These are phyloP conservation scores for Cytospora mali DNA, from an alignment of 2,329 filamentous ascomycete genomes.

Conservation along the genomic window DNA sequence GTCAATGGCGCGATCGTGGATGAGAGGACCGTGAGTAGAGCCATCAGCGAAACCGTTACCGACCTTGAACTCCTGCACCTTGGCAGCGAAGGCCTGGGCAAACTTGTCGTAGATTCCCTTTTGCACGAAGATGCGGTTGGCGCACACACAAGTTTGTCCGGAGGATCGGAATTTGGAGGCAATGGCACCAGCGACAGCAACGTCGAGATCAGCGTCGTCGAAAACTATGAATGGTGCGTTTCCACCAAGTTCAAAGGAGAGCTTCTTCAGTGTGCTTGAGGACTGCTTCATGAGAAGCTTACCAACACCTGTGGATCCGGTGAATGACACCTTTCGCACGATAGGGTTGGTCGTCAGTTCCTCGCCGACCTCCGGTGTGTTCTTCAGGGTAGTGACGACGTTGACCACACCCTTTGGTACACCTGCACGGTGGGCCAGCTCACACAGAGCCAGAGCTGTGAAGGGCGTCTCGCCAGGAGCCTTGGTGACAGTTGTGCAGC, in stretches of 20 bases:
- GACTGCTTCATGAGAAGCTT: constrained; percentile 88
- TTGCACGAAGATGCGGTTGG: constrained; percentile 82
- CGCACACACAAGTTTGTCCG: constrained; percentile 93
- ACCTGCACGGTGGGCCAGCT: constrained; percentile 83
- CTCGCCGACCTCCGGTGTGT: constrained; percentile 79
- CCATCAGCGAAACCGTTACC: constrained; percentile 72
- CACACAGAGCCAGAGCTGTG: constrained; percentile 83
- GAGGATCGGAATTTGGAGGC: constrained; percentile 90
- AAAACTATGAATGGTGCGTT: constrained; percentile 95
- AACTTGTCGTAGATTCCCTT: constrained; percentile 77
- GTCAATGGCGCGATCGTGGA: constrained; percentile 78
- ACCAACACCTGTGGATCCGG: constrained; percentile 72
- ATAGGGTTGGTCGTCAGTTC: constrained; percentile 74
- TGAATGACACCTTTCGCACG: constrained; percentile 92
- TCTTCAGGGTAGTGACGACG: constrained; percentile 76
- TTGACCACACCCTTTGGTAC: constrained; percentile 92
- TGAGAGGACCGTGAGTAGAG: constrained; percentile 78
- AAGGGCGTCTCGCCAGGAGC: constrained; percentile 91
- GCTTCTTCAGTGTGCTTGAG: constrained; percentile 76
- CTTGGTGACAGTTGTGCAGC: constrained; percentile 92
- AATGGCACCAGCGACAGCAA: constrained; percentile 80
- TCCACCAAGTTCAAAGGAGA: constrained; percentile 84
- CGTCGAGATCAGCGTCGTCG: constrained; percentile 87
- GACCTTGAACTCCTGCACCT: constrained; percentile 74
- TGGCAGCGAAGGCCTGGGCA: constrained; percentile 66